A percentile compares a stretch with the other conserved stretches of the same genome.
phyloP scores from a whole-genome alignment of 1,284 basidiomycete genomes.

The Neotropicomus parvogracilis region DNA sequence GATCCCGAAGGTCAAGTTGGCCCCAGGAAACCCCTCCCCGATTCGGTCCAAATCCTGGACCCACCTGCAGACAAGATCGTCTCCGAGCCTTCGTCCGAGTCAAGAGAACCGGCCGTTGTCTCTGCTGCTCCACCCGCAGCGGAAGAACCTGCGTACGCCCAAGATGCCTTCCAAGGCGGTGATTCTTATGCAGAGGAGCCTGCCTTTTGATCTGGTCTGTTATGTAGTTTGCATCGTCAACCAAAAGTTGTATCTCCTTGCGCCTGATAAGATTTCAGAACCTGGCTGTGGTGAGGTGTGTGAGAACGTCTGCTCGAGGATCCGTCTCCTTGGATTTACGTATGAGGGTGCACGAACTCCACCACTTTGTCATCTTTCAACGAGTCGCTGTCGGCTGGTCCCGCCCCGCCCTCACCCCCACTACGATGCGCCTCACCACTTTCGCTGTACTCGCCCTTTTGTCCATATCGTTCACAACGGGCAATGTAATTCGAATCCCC shows the following conservation, averaged over 20 bases:
- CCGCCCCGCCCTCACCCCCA: too few relatives aligned
- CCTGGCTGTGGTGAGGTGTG: neutral
- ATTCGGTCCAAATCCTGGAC: constrained; percentile 90
- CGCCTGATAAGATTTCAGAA: constrained; percentile 1
- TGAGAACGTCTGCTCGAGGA: neutral
- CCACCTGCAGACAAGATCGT: constrained; percentile 79
- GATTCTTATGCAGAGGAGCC: constrained; percentile 39
- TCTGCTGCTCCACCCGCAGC: constrained; percentile 46
- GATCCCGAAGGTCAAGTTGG: constrained; percentile 90
- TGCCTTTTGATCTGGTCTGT: constrained; percentile 43
- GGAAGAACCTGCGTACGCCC: constrained; percentile 48
- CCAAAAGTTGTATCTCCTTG: constrained; percentile 14
- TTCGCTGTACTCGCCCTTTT: constrained; percentile 19
- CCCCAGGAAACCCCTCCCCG: constrained; percentile 92
- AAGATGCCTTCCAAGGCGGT: constrained; percentile 41
- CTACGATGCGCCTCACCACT: constrained; percentile 20
- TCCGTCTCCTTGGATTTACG: constrained; percentile 17
- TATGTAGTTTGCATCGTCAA: constrained; percentile 16
- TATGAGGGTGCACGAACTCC: neutral
- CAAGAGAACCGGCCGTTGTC: constrained; percentile 62
- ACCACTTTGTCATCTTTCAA: too few relatives aligned
- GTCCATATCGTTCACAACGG: neutral
- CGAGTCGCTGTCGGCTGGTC: too few relatives aligned
- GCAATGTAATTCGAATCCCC: constrained; percentile 17
- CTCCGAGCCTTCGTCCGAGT: constrained; percentile 76